Evolutionary conservation across 2,329 filamentous ascomycete genomes (phyloP), one percentile per base, ranked within the genome.

Genomic region (Sarocladium kiliense): DNA sequence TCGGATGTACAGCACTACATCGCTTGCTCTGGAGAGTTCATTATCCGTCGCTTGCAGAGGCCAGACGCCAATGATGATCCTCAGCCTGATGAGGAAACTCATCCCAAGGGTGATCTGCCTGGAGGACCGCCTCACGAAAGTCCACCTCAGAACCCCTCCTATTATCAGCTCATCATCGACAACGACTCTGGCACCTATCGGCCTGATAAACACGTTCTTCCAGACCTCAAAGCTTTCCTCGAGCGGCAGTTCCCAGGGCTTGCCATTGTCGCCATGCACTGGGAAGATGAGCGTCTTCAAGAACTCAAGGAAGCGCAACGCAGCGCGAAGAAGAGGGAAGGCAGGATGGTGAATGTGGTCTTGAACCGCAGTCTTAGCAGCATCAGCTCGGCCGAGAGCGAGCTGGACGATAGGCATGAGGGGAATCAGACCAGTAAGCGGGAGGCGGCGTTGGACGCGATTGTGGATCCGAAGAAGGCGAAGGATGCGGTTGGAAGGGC

Each of bases 171-270:
- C 9, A 77, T 94, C 60, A 97, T 97, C 65, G 93, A 97, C 74
- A 97, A 97, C 65, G 93, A 96, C 70, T 91, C 86, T 55, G 93
- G 93, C 11, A 97, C 93, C 0, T 97, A 97, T 69, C 83, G 93
- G 0, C 93, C 93, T 0, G 91, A 95, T 65, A 87, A 88, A 55
- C 79, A 85, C 11, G 77, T 89, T 10, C 79, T 97, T 1, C 88
- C 89, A 0, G 68, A 85, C 1, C 76, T 97, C 1, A 84, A 86
- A 54, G 65, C 76, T 11, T 96, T 91, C 65, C 71, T 97, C 2
- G 74, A 85, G 30, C 70, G 69, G 23, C 91, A 93, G 61, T 84
- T 97, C 32, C 89, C 89, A 0, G 91, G 89, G 0, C 73, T 97
- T 1, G 84, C 87, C 53, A 76, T 96, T 45, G 76, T 85, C 0